These are phyloP conservation scores for Podaxis sp. DNA, from an alignment of 768 basidiomycete genomes.

Conservation along the genomic window DNA sequence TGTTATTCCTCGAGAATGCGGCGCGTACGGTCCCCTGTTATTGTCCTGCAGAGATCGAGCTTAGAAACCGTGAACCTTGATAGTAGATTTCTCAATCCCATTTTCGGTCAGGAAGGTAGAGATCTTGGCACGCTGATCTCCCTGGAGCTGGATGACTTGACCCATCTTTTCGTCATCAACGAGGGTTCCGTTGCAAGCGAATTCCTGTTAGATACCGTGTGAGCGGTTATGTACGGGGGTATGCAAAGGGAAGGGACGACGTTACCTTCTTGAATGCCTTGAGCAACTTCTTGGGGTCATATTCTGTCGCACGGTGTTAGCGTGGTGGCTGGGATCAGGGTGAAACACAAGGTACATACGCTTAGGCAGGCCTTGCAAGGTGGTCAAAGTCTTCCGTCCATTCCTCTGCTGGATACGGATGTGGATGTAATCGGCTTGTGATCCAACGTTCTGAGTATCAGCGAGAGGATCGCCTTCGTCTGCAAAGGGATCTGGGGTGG, in stretches of 20 bases:
- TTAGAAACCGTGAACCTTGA: conserved; percentile 91
- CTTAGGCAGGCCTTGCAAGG: conserved; percentile 92
- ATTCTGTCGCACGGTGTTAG: conserved; percentile 53
- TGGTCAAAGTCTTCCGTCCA: conserved; percentile 98
- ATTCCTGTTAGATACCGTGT: conserved; percentile 59
- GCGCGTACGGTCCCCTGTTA: conserved; percentile 10
- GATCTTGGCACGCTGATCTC: conserved; percentile 94
- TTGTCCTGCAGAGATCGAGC: conserved; percentile 4
- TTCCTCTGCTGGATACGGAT: conserved; percentile 99
- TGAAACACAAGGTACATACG: conserved; percentile 46
- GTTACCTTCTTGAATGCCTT: conserved; percentile 98
- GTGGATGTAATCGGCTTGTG: conserved; percentile 84
- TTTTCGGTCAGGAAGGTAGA: conserved; percentile 83
- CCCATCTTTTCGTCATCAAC: conserved; percentile 96
- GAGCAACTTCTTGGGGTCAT: conserved; percentile 96
- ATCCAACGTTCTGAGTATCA: conserved; percentile 73
- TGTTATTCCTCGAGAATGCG: conserved; percentile 16
- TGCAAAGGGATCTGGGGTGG: conserved; percentile 84
- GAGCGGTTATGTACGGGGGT: conserved; percentile 7
- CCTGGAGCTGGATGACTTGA: conserved; percentile 97
- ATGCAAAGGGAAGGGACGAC: neutral
- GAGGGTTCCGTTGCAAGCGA: conserved; percentile 97
- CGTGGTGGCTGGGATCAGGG: conserved; percentile 9
- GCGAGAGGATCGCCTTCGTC: conserved; percentile 87
- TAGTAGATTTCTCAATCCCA: conserved; percentile 71